phyloP scores from a whole-genome alignment of 495 filamentous ascomycete species.

The Rhizodiscina lignyota region DNA sequence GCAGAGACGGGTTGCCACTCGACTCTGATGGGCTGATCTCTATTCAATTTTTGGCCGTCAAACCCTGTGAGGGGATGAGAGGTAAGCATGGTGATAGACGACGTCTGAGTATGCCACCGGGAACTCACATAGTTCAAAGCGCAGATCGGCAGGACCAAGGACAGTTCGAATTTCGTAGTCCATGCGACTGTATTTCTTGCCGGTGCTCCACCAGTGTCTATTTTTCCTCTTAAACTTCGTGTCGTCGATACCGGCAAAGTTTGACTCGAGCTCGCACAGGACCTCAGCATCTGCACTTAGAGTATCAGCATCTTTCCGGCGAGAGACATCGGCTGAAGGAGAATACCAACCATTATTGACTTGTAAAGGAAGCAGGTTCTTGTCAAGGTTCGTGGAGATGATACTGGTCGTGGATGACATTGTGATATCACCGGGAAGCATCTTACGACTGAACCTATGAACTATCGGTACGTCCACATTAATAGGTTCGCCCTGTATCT shows the following conservation, averaged over 20 bases:
- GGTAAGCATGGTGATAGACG: not conserved
- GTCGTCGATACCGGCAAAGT: constrained; percentile 19
- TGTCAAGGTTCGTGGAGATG: constrained; percentile 16
- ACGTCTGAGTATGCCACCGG: not conserved
- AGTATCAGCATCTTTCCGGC: too few species aligned
- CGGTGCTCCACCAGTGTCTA: constrained; percentile 21
- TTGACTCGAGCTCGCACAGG: constrained; percentile 22
- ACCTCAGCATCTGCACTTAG: constrained; percentile 19
- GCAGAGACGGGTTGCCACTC: too few species aligned
- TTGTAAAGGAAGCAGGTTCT: constrained; percentile 15
- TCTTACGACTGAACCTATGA: constrained; percentile 22
- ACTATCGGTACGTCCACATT: constrained; percentile 20
- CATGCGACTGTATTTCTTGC: constrained; percentile 21
- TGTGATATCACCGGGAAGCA: constrained; percentile 17
- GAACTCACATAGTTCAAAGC: constrained; percentile 22
- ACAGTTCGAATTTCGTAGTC: constrained; percentile 21
- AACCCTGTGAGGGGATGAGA: constrained; percentile 11
- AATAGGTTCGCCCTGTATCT: constrained; percentile 21
- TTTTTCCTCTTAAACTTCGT: constrained; percentile 24
- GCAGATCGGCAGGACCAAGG: constrained; percentile 21
- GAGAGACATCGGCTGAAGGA: too few species aligned
- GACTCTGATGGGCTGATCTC: constrained; percentile 23
- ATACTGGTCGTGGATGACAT: constrained; percentile 21
- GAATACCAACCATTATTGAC: constrained; percentile 14
- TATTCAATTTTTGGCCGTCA: constrained; percentile 19